phyloP scores from a whole-genome alignment of 306 rosid species.

The Sesbania bispinosa region DNA sequence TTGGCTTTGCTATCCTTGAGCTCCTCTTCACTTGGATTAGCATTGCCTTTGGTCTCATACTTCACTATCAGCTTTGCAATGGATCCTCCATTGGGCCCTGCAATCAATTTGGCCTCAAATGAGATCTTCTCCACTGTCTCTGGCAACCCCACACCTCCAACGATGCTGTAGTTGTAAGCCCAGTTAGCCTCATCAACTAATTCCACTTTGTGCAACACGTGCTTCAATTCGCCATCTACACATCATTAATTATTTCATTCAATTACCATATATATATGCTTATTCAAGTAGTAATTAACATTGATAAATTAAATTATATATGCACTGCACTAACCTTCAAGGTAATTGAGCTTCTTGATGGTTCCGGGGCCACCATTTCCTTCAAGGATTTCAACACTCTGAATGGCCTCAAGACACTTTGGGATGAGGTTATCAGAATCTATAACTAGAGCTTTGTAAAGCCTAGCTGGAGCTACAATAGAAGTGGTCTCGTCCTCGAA shows the following conservation, averaged over 20 bases:
- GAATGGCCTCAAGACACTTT: neutral
- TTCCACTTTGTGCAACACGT: conserved; percentile 30
- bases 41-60: conserved; percentile 26
- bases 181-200: conserved; percentile 23
- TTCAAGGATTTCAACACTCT: conserved; percentile 23
- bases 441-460: conserved; percentile 25
- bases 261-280: too few species aligned
- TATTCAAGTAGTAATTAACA: too few species aligned
- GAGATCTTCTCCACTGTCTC: conserved; percentile 31
- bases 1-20: conserved; percentile 23
- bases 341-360: conserved; percentile 35
- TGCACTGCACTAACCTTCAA: conserved; percentile 10
- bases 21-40: conserved; percentile 22
- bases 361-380: conserved; percentile 42
- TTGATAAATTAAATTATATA: too few species aligned
- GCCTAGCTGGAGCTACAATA: conserved; percentile 12
- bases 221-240: conserved; percentile 20
- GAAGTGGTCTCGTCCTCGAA: conserved; percentile 27
- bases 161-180: conserved; percentile 29
- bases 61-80: conserved; percentile 19
- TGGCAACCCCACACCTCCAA: conserved; percentile 31
- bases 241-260: neutral
- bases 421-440: conserved; percentile 19
- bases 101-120: conserved; percentile 25
- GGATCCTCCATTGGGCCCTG: conserved; percentile 34